Conservation (phyloP, 306 rosid species). For the Chamaecrista fasciculata region DNA sequence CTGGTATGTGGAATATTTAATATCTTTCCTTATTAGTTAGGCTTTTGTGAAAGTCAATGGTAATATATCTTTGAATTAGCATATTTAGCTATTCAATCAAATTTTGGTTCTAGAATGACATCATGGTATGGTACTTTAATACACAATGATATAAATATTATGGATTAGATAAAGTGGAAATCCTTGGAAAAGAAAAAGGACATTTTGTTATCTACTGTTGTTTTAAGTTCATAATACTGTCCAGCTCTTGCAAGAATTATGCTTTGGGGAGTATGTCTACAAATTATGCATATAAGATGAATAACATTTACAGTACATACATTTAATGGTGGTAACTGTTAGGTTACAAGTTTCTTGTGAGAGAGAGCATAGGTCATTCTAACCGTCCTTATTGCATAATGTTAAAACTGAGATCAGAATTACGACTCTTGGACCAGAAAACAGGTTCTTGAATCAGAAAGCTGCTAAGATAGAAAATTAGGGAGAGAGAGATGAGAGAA, state of each 20-base stretch:
- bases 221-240: not conserved
- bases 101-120: not conserved
- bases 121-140: constrained; percentile 15
- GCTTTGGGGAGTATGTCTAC: not conserved
- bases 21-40: constrained; percentile 26
- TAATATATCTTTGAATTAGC: not conserved
- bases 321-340: constrained; percentile 5
- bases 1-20: constrained; percentile 57
- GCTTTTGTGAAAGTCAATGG: constrained; percentile 25
- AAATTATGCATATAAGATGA: constrained; percentile 9
- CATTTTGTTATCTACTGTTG: constrained; percentile 8
- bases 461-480: too few species aligned
- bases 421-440: too few species aligned
- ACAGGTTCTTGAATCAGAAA: too few species aligned
- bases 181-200: not conserved
- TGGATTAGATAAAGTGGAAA: constrained; percentile 22
- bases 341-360: constrained; percentile 8
- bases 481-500: too few species aligned
- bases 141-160: constrained; percentile 17
- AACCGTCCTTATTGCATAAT: constrained; percentile 7
- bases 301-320: not conserved
- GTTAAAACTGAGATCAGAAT: too few species aligned
- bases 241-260: not conserved
- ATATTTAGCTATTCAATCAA: constrained; percentile 10
- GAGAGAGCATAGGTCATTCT: not conserved